Evolutionary conservation across 345 rosid species (phyloP).

Genomic region (Firmiana major): DNA sequence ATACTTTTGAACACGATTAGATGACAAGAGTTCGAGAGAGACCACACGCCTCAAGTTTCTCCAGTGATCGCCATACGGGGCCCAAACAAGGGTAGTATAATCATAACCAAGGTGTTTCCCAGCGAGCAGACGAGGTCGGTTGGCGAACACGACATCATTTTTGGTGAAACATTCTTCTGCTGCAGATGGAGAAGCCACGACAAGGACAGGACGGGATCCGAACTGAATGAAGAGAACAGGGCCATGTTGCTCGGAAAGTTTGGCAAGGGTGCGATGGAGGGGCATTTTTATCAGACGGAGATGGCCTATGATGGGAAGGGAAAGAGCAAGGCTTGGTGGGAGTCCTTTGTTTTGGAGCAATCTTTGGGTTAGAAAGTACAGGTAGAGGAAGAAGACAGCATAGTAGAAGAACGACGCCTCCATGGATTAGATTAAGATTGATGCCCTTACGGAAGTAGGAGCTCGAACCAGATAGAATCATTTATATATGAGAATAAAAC

Average conservation of each 20-base stretch:
- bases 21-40: conserved; percentile 25
- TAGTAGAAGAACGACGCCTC: background rate
- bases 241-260: conserved; percentile 18
- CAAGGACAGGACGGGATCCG: conserved; percentile 22
- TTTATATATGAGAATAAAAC: too few relatives aligned
- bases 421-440: background rate
- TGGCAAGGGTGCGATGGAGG: conserved; percentile 16
- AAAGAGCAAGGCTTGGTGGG: conserved; percentile 25
- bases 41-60: conserved; percentile 26
- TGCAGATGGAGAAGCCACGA: conserved; percentile 17
- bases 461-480: background rate
- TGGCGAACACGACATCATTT: conserved; percentile 26
- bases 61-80: conserved; percentile 36
- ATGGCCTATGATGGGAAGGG: conserved; percentile 29
- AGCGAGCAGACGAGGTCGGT: conserved; percentile 21
- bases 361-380: background rate
- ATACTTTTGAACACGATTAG: conserved; percentile 15
- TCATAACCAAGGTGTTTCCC: conserved; percentile 24
- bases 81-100: conserved; percentile 20
- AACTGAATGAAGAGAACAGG: conserved; percentile 16
- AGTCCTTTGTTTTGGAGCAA: background rate
- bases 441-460: background rate
- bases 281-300: conserved; percentile 33
- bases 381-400: background rate
- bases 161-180: conserved; percentile 32